Evolutionary conservation across 208 protist genomes (phyloP), one percentile per base, ranked within the genome.

Genomic region (Porcisia deanei): DNA sequence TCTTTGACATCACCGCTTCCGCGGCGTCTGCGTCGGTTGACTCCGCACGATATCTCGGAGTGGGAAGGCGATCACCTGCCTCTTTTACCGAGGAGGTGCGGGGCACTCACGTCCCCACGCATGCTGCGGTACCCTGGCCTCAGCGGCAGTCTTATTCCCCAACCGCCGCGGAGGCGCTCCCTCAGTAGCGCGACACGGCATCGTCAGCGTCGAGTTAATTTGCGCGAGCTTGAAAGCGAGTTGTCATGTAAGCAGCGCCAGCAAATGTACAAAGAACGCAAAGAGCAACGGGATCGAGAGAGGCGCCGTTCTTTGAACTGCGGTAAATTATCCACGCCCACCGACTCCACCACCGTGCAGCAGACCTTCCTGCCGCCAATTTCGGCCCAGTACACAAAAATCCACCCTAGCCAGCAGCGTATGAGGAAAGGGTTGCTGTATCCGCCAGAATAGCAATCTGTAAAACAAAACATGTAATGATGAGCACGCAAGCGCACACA

Each of bases 151-250:
- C 67, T 71, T 53, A 65, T 77, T 75, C 80, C 80, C 3, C 75
- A 80, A 37, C 70, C 80, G 12, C 80, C 80, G 37, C 74, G 79
- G 49, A 39, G 71, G 58, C 66, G 76, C 30, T 73, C 71, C 20
- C 49, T 64, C 9, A 78, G 79, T 71, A 85, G 76, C 59, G 69
- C 75, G 22, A 77, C 71, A 5, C 77, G 84, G 43, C 71, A 75
- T 58, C 54, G 54, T 18, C 70, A 80, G 54, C 87, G 84, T 37
- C 84, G 81, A 18, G 76, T 89, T 64, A 87, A 91, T 68, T 75
- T 91, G 9, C 76, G 77, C 14, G 85, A 85, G 59, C 76, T 87
- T 20, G 80, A 85, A 66, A 76, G 81, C 22, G 87, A 87, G 67
- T 53, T 91, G 10, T 83, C 84, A 0, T 55, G 71, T 63, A 84